Base-by-base conservation (phyloP, 257 asterid genomes). In the Osmanthus fragrans region DNA sequence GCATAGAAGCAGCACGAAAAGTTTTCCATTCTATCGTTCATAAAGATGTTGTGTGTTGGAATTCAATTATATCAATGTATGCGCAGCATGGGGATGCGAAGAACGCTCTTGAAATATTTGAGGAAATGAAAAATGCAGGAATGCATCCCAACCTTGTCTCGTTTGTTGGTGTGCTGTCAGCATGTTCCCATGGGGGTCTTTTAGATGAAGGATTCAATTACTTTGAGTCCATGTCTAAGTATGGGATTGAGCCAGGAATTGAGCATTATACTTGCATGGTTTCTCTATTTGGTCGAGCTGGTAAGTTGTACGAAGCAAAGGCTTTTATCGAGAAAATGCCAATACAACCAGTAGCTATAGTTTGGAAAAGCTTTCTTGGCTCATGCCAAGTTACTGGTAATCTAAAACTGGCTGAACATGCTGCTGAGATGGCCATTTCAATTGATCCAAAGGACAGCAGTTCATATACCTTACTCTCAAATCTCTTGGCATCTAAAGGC, bases 241-340 rank as follows among this genome's bases (percentile, higher is more conserved):
- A 67, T 21, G 90, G 90, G 47, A 72, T 88, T 29, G 88, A 81
- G 76, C 92, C 89, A 3, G 85, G 81, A 68, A 73, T 58, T 9
- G 89, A 84, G 72, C 92, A 88, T 74, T 86, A 85, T 63, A 77
- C 83, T 66, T 84, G 92, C 85, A 80, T 88, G 63, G 89, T 88
- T 49, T 83, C 90, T 80, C 86, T 88, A 23, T 79, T 86, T 68
- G 88, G 88, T 63, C 84, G 88, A 66, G 87, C 89, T 49, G 90
- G 90, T 70, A 73, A 80, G 36, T 73, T 88, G 71, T 0, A 71
- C 0, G 88, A 88, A 80, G 90, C 92, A 18, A 80, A 63, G 85
- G 75, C 81, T 7, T 79, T 86, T 27, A 83, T 88, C 11, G 83
- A 85, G 76, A 80, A 72, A 64, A 85, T 86, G 92, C 85, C 88